Base-by-base conservation (phyloP, 805 yeast genomes). In the Saccharomyces kudriavzevii region DNA sequence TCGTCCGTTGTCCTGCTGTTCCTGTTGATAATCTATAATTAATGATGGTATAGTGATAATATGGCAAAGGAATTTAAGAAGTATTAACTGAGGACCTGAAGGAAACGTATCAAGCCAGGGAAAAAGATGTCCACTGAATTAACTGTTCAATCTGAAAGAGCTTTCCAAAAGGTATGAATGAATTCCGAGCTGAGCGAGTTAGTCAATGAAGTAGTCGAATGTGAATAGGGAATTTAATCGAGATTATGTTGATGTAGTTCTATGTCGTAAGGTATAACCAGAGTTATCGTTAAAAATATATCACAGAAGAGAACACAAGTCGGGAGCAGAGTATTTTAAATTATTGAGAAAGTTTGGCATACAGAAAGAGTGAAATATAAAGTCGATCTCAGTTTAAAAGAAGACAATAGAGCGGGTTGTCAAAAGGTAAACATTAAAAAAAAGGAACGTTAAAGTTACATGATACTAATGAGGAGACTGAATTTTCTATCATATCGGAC, bases 121-220 rank as follows among this genome's bases (percentile, higher is more conserved):
- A 66, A 61, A 70, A 83, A 81, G 81, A 94, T 92, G 98, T 95
- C 98, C 77, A 87, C 98, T 80, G 99, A 94, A 86, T 89, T 94
- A 83, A 92, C 97, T 79, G 99, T 94, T 83, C 99, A 94, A 87
- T 87, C 97, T 77, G 99, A 94, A 87, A 92, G 96, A 83, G 99
- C 99, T 90, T 94, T 87, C 96, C 99, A 94, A 86, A 94, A 94
- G 95, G 96, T 89, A 83, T 77, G 95, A 79, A 52, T 20, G 13
- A 35, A 17, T 17, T 35, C 6, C 24, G 17, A 35, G 13, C 43
- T 2, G 22, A 35, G 8, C n/a, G 11, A 35, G 43, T 8, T 17
- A 35, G 17, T 35, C 43, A 17, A 35, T 35, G 24, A 35, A 35
- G 24, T 35, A 5, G n/a, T 35, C 43, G 5, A 35, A 9, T 17